These are phyloP conservation scores for Vigna unguiculata DNA, from an alignment of 306 rosid genomes.

Conservation along the genomic window DNA sequence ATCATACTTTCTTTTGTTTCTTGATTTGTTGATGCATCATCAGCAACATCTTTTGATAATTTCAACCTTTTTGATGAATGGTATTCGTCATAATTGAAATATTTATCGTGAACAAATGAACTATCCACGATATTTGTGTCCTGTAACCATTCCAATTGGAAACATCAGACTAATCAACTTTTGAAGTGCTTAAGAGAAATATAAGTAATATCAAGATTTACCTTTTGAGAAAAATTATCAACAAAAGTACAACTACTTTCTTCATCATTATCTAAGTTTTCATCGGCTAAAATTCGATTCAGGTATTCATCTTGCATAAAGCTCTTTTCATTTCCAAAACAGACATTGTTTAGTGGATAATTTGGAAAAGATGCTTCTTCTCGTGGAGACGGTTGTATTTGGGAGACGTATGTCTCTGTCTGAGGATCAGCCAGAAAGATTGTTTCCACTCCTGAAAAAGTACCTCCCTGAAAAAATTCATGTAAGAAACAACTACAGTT, in stretches of 20 bases:
- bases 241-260: conserved; percentile 12
- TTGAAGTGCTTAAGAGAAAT: neutral
- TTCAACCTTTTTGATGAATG: conserved; percentile 7
- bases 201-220: neutral
- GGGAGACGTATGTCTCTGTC: neutral
- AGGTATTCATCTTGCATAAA: neutral
- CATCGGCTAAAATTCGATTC: neutral
- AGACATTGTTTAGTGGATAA: neutral
- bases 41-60: conserved; percentile 36
- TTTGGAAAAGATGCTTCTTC: neutral
- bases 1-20: neutral
- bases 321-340: conserved; percentile 5
- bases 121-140: neutral
- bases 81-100: conserved; percentile 26
- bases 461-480: conserved; percentile 45
- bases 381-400: neutral
- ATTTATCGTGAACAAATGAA: neutral
- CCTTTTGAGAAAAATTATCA: neutral
- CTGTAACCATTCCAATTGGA: conserved; percentile 44
- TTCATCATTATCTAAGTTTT: neutral
- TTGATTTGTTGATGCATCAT: neutral
- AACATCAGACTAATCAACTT: conserved; percentile 16
- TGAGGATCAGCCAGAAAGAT: neutral
- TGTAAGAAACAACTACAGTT: conserved; percentile 8
- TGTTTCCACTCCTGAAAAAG: neutral